A percentile compares a stretch with the other conserved stretches of the same genome.
Conservation (phyloP, 768 basidiomycete genomes). For the Boletus sp. region DNA sequence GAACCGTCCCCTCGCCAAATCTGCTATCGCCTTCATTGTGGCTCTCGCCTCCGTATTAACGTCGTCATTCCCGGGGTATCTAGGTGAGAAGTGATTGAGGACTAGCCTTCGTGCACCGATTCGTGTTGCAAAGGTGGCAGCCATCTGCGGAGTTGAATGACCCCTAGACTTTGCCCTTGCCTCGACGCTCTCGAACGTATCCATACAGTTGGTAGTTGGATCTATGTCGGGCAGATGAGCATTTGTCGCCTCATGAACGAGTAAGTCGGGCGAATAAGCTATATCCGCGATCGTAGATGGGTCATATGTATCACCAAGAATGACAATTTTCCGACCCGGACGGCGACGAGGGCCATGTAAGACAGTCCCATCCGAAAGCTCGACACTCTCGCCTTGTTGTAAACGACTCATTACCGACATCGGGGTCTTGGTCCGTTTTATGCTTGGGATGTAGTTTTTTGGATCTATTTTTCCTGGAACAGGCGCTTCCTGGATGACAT, state of each 20-base stretch:
- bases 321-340: slow-evolving; percentile 70
- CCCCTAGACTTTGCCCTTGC: slow-evolving; percentile 68
- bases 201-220: slow-evolving; percentile 51
- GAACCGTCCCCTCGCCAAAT: slow-evolving; percentile 52
- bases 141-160: slow-evolving; percentile 92
- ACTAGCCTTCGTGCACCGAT: slow-evolving; percentile 61
- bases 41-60: slow-evolving; percentile 43
- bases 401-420: slow-evolving; percentile 65
- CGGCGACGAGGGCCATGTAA: slow-evolving; percentile 64
- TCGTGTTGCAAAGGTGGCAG: slow-evolving; percentile 70
- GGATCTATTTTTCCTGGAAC: slow-evolving; percentile 78
- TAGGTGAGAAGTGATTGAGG: slow-evolving; percentile 83
- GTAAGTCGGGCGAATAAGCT: slow-evolving; percentile 62
- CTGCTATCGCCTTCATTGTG: slow-evolving; percentile 62
- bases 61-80: slow-evolving; percentile 69
- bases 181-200: slow-evolving; percentile 62
- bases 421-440: slow-evolving; percentile 67
- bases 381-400: slow-evolving; percentile 60
- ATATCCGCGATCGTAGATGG: slow-evolving; percentile 62
- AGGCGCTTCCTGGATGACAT: slow-evolving; percentile 65
- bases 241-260: slow-evolving; percentile 90
- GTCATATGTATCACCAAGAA: slow-evolving; percentile 85
- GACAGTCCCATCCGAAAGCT: slow-evolving; percentile 67
- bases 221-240: slow-evolving; percentile 72
- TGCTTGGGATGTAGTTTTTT: slow-evolving; percentile 57